phyloP scores from a whole-genome alignment of 2,329 filamentous ascomycete species.

The Immersiporthe knoxdaviesiana region DNA sequence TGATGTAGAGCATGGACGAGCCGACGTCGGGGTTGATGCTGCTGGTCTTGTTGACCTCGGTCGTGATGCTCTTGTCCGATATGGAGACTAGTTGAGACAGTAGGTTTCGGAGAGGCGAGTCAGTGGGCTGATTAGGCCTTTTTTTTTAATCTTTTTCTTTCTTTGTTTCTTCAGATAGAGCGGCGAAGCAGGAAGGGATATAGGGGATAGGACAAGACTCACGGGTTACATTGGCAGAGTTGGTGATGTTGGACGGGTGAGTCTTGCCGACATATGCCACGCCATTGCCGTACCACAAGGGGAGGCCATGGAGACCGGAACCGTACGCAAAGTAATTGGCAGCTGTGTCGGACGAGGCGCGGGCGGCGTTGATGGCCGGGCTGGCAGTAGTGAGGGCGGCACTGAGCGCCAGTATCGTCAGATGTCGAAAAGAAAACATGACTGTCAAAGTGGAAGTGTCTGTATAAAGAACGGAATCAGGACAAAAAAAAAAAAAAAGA shows the following conservation, averaged over 20 bases:
- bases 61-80: neutral
- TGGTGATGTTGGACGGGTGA: neutral
- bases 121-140: no score
- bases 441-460: neutral
- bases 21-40: neutral
- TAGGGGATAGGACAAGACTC: neutral
- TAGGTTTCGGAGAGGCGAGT: neutral
- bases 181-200: neutral
- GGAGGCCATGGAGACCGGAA: neutral
- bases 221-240: constrained; percentile 11
- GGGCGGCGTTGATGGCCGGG: neutral
- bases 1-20: neutral
- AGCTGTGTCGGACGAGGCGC: neutral
- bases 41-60: neutral
- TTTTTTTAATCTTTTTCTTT: no score
- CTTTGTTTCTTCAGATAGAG: neutral
- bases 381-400: neutral
- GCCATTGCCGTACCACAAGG: constrained; percentile 7
- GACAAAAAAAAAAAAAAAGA: neutral
- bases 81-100: neutral
- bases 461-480: neutral
- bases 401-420: neutral
- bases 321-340: neutral
- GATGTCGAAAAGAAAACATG: neutral
- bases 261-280: neutral